phyloP scores from a whole-genome alignment of 1,284 basidiomycete genomes.

The Porogramme epimiltina region DNA sequence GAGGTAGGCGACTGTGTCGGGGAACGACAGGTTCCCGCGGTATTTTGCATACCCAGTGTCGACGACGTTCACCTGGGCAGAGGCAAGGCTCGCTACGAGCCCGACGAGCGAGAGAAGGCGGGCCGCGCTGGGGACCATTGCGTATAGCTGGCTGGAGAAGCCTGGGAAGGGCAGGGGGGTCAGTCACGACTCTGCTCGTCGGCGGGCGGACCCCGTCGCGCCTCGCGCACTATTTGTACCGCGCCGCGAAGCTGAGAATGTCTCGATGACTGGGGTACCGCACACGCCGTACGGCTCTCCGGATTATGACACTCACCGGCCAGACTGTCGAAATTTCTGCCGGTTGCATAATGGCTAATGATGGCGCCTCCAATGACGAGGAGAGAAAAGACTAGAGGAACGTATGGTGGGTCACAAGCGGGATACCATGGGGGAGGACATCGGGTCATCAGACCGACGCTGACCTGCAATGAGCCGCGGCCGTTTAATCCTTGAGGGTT shows the following conservation, averaged over 20 bases:
- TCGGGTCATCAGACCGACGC: constrained; percentile 8
- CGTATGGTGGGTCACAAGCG: constrained; percentile 17
- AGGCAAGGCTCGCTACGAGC: neutral
- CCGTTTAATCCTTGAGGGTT: neutral
- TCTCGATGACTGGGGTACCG: no score
- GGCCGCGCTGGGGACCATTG: neutral
- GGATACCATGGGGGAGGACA: neutral
- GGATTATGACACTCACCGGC: no score
- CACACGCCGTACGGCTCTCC: no score
- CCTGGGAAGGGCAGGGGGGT: neutral
- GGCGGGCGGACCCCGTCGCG: neutral
- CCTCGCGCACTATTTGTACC: neutral
- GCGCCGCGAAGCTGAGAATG: no score
- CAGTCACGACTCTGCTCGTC: neutral
- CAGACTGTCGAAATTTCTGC: neutral
- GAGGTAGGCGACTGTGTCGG: constrained; percentile 56
- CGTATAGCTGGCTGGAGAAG: neutral
- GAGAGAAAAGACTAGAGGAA: neutral
- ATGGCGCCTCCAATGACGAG: neutral
- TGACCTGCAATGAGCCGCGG: neutral
- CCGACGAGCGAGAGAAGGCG: neutral
- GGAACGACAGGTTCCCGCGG: constrained; percentile 50
- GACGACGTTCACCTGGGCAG: constrained; percentile 19
- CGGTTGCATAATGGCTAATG: neutral
- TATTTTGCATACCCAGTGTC: constrained; percentile 39